Evolutionary conservation across 164 flowering plant genomes (phyloP).

Genomic region (Nymphaea thermarum): DNA sequence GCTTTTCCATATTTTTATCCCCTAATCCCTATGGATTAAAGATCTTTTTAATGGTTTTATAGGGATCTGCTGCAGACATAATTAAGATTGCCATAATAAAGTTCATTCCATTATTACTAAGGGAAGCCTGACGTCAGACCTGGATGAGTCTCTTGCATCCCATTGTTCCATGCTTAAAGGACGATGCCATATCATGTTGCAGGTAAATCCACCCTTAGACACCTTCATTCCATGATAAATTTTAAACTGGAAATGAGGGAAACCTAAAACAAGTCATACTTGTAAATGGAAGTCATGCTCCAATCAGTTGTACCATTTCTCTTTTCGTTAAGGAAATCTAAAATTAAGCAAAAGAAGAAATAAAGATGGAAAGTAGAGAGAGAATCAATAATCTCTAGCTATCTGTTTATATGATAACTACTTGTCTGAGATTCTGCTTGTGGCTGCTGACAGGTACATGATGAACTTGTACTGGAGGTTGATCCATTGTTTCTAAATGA

Average conservation of each 20-base stretch:
- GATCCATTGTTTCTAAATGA: constrained; percentile 57
- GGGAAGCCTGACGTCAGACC: constrained; percentile 19
- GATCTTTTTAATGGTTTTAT: constrained; percentile 3
- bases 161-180: constrained; percentile 51
- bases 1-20: background rate
- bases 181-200: constrained; percentile 75
- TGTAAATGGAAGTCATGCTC: background rate
- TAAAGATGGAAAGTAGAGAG: background rate
- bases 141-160: constrained; percentile 14
- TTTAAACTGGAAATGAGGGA: background rate
- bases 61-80: constrained; percentile 99
- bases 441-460: constrained; percentile 59
- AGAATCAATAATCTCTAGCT: background rate
- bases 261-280: background rate
- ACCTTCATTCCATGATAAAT: background rate
- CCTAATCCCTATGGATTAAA: background rate
- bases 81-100: constrained; percentile 93
- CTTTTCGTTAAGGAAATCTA: background rate
- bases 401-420: background rate
- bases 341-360: background rate
- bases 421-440: background rate
- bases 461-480: constrained; percentile 81
- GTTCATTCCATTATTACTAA: constrained; percentile 49
- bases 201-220: constrained; percentile 36
- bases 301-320: background rate